These are phyloP conservation scores for Zelopaecilomyces penicillatus DNA, from an alignment of 2,329 filamentous ascomycete genomes.

Conservation along the genomic window DNA sequence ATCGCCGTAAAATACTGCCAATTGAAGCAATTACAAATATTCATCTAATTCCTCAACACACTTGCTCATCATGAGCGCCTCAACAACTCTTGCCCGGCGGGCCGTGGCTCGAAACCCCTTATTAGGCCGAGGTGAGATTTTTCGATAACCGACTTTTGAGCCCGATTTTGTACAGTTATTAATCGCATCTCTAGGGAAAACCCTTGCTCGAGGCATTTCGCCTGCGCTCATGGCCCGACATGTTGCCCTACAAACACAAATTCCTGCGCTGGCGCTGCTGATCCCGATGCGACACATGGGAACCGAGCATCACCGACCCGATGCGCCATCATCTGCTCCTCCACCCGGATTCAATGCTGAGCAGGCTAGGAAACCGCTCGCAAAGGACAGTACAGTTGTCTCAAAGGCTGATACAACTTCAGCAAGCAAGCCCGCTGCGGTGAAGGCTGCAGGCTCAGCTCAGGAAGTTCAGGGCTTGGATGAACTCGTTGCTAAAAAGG, in stretches of 20 bases:
- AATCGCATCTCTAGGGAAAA: slow-evolving; percentile 28
- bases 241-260: slow-evolving; percentile 35
- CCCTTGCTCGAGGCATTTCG: slow-evolving; percentile 38
- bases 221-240: slow-evolving; percentile 40
- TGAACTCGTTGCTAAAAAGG: slow-evolving; percentile 57
- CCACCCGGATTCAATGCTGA: slow-evolving; percentile 89
- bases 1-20: background rate
- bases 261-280: slow-evolving; percentile 47
- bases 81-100: slow-evolving; percentile 46
- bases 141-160: background rate
- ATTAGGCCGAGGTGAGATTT: slow-evolving; percentile 35
- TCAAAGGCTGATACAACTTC: slow-evolving; percentile 22
- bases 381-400: slow-evolving; percentile 40
- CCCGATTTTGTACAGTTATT: slow-evolving; percentile 6
- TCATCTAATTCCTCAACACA: background rate
- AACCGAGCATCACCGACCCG: slow-evolving; percentile 50
- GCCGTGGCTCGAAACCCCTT: slow-evolving; percentile 46
- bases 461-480: slow-evolving; percentile 40
- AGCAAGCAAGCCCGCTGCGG: slow-evolving; percentile 13
- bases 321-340: slow-evolving; percentile 50
- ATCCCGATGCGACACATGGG: slow-evolving; percentile 48
- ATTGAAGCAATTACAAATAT: background rate
- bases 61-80: slow-evolving; percentile 42
- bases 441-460: slow-evolving; percentile 19
- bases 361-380: slow-evolving; percentile 75